phyloP scores from a whole-genome alignment of 768 basidiomycete genomes.

The Termitomyces sp. region DNA sequence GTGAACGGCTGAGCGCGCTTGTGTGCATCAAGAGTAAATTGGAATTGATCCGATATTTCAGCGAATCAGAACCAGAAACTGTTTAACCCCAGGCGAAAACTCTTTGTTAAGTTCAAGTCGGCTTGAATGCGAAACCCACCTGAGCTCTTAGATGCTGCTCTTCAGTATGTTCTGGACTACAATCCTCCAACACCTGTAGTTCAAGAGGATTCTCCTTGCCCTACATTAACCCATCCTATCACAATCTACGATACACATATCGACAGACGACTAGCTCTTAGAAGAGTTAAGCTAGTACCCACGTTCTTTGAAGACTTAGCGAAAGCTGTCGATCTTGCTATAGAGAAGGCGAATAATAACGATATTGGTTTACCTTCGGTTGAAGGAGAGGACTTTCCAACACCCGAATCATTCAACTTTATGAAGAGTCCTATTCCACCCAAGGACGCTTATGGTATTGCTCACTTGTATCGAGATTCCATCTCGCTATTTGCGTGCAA shows the following conservation, averaged over 20 bases:
- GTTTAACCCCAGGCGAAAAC: no score
- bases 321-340: background rate
- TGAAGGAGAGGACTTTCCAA: background rate
- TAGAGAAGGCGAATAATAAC: background rate
- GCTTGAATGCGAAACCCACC: background rate
- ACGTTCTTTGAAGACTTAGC: background rate
- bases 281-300: background rate
- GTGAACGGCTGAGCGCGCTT: no score
- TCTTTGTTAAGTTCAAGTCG: no score
- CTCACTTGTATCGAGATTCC: background rate
- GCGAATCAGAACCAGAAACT: no score
- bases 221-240: background rate
- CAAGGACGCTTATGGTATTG: background rate
- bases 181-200: background rate
- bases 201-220: background rate
- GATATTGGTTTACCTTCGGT: background rate
- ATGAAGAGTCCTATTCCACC: background rate
- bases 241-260: conserved; percentile 9
- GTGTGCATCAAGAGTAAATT: no score
- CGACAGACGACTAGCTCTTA: conserved; percentile 1
- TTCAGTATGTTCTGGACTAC: background rate
- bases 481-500: background rate
- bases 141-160: background rate
- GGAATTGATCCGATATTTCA: no score
- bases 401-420: background rate